Evolutionary conservation across 805 yeast species (phyloP), one percentile per base, ranked within the genome.

Genomic region (Maudiozyma bulderi): DNA sequence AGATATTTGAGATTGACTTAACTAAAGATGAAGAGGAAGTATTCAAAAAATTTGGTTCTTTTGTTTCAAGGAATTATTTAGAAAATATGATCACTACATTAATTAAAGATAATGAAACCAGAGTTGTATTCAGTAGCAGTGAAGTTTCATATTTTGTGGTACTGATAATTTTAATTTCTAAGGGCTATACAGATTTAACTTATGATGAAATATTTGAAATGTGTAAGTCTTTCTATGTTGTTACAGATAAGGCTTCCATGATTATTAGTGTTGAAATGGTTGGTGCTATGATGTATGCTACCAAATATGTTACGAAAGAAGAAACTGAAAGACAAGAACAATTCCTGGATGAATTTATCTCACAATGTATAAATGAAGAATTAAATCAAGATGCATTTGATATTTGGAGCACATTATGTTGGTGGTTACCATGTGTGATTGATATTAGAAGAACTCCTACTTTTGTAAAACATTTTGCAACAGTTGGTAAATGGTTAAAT

Each of bases 371-470:
- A 34, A 68, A 71, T 6, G 67, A 73, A 34, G 86, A 82, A 43
- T 64, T 91, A 48, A 77, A 86, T 1, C 95, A 88, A 3, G 93
- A 89, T 33, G 83, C 82, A 3, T 66, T 74, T 38, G 76, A 74
- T 15, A 79, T 85, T 40, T 93, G 97, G 97, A 73, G 73, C 35
- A 75, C 87, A 0, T 76, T 86, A 45, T 71, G 83, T 3, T 82
- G 87, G 83, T 84, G 88, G 85, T 59, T 80, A 1, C 84, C 88
- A 0, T 64, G 79, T 0, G 82, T 78, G 55, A 70, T 80, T 38
- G 95, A 86, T 62, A 54, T 73, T 45, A 76, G 96, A 60, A 74
- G 96, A 50, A 74, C 78, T 48, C 81, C 82, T 11, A 72, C 73
- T 10, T 62, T 84, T 3, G 64, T 73, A 26, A 60, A 68, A 32